Base-by-base conservation (phyloP, 805 yeast genomes). In the Lachancea dasiensis region DNA sequence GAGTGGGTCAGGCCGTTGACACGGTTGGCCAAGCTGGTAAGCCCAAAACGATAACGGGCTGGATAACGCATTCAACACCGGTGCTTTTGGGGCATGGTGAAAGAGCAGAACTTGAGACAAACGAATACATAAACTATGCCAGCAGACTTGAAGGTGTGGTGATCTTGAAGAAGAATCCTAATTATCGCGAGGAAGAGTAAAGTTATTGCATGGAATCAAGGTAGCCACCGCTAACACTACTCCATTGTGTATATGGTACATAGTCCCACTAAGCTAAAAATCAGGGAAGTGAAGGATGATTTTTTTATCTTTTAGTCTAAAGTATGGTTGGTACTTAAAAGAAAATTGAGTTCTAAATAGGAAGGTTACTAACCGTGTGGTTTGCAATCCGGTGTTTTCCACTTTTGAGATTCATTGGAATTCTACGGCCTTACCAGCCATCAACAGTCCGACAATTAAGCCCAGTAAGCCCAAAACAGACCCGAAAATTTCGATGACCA, bases 21-120 rank as follows among this genome's bases (percentile, higher is more conserved):
- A 86, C 89, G 27, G 97, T 92, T 45, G 99, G 98, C 23, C 97
- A 90, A 63, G 99, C 97, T 0, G 99, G 99, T 67, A 86, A 86
- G 52, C 99, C 98, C 34, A 92, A 92, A 70, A 89, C 97, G 9
- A 92, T 92, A 33, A 92, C 99, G 3, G 99, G 99, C 25, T 92
- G 98, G 98, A 97, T 92, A 15, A 92, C 99, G 1, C 98, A 92
- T 56, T 84, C 92, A 4, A 92, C 99, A 0, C 99, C 99, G 0
- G 99, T 92, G 15, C 69, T 92, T 51, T 70, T 92, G 40, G 89
- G 92, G 27, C 79, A 80, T 51, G 97, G 97, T 30, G 99, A 92
- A 63, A 74, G 97, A 46, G 99, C 98, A 0, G 99, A 92, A 63
- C 69, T 92, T 49, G 99, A 94, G 59, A 68, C 63, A 39, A 87